Evolutionary conservation across 148 eudicot species (phyloP).

Genomic region (Fagopyrum esculentum): DNA sequence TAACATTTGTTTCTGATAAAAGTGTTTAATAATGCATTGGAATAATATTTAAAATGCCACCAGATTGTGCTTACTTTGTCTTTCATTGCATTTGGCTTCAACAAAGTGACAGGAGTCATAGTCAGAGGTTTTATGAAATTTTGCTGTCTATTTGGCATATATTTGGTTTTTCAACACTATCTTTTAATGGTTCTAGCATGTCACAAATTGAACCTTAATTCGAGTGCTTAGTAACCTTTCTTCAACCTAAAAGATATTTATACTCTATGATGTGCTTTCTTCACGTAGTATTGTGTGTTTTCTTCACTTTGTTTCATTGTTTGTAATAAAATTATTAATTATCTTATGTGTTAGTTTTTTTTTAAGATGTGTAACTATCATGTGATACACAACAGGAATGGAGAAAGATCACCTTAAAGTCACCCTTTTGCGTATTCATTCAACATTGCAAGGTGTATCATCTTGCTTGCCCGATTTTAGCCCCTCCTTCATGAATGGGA

Average conservation of each 20-base stretch:
- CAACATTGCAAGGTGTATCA: conserved; percentile 88
- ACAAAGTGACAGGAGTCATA: not conserved
- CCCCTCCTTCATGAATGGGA: conserved; percentile 48
- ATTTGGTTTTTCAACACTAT: not conserved
- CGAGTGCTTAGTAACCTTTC: not conserved
- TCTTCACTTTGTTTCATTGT: not conserved
- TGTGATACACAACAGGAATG: conserved; percentile 44
- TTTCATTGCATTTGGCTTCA: not conserved
- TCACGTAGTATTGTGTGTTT: not conserved
- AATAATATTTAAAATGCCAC: not conserved
- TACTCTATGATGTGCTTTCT: not conserved
- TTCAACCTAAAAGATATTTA: not conserved
- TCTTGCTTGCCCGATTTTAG: conserved; percentile 97
- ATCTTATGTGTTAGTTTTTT: not conserved
- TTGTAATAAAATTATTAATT: not conserved
- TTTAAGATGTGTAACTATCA: not conserved
- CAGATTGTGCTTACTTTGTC: not conserved
- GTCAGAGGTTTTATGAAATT: not conserved
- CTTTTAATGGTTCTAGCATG: not conserved
- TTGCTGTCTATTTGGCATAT: not conserved
- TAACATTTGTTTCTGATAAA: not conserved
- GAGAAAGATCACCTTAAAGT: conserved; percentile 98
- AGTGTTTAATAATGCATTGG: not conserved
- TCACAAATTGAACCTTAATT: not conserved
- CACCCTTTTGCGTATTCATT: conserved; percentile 83